Conservation (phyloP, 2,329 filamentous ascomycete genomes). For the Boeremia exigua region DNA sequence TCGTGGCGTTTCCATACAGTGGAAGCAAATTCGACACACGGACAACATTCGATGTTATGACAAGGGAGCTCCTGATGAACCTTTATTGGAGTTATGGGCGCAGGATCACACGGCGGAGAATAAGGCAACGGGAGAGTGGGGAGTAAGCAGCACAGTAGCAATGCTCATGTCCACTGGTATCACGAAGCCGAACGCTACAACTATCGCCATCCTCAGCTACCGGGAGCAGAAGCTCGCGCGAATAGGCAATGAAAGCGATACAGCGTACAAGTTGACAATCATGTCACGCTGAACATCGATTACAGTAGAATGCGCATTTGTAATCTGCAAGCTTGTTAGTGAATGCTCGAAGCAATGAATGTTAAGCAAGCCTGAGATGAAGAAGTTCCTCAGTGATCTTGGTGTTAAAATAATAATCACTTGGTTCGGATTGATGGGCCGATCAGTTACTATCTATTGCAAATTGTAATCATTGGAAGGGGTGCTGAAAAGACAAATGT, state of each 20-base stretch:
- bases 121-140: constrained; percentile 4
- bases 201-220: constrained; percentile 1
- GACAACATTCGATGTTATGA: constrained; percentile 29
- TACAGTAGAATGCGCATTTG: neutral
- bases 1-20: constrained; percentile 44
- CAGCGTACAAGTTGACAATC: neutral
- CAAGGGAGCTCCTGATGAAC: constrained; percentile 37
- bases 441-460: constrained; percentile 72
- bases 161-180: too few species aligned
- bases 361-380: constrained; percentile 20
- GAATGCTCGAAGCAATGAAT: constrained; percentile 4
- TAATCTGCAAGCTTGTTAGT: constrained; percentile 34
- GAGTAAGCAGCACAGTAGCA: neutral
- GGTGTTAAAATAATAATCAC: constrained; percentile 66
- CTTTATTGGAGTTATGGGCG: constrained; percentile 44
- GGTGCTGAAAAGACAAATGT: neutral
- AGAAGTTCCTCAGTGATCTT: constrained; percentile 69
- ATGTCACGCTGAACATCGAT: neutral
- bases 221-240: neutral
- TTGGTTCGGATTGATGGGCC: constrained; percentile 18
- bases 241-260: constrained; percentile 8
- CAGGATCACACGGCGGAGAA: constrained; percentile 35
- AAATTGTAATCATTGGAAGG: constrained; percentile 69
- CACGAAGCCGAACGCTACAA: neutral
- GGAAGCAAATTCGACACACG: constrained; percentile 42